A percentile compares a stretch with the other conserved stretches of the same genome.
Evolutionary conservation across 805 yeast genomes (phyloP).

Genomic region (Maudiozyma barnettii): DNA sequence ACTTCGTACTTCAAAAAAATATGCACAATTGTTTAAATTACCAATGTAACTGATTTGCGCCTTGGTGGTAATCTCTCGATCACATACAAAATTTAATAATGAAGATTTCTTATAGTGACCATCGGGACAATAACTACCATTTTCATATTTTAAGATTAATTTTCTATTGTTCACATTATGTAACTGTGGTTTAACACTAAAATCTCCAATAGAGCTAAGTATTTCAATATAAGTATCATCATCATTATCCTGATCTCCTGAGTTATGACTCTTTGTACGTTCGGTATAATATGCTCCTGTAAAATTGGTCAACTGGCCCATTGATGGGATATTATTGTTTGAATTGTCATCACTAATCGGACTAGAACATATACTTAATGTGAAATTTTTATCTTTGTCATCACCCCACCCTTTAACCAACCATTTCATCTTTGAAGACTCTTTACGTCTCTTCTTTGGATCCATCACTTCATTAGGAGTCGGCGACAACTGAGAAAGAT

Average conservation of each 20-base stretch:
- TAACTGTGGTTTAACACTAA: constrained; percentile 48
- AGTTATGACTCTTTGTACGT: constrained; percentile 21
- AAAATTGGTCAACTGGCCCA: constrained; percentile 14
- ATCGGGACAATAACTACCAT: constrained; percentile 55
- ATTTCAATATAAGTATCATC: not conserved
- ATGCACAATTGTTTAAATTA: constrained; percentile 64
- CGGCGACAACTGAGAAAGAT: constrained; percentile 25
- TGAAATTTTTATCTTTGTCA: constrained; percentile 57
- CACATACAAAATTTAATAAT: constrained; percentile 65
- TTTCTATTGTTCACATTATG: constrained; percentile 42
- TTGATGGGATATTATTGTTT: constrained; percentile 1
- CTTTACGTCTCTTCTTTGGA: constrained; percentile 3
- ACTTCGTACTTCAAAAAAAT: constrained; percentile 75
- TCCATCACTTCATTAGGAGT: constrained; percentile 18
- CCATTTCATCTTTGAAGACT: constrained; percentile 35
- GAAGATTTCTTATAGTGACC: constrained; percentile 51
- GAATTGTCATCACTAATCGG: constrained; percentile 31
- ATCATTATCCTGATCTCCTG: constrained; percentile 5
- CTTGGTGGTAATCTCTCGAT: constrained; percentile 54
- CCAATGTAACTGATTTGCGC: constrained; percentile 67
- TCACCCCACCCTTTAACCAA: constrained; percentile 60
- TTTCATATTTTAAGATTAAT: constrained; percentile 55
- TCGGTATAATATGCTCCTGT: constrained; percentile 48
- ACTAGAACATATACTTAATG: constrained; percentile 62
- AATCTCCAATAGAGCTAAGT: constrained; percentile 50